Evolutionary conservation across 2,329 filamentous ascomycete genomes (phyloP).

Genomic region (Aspergillus sergii): DNA sequence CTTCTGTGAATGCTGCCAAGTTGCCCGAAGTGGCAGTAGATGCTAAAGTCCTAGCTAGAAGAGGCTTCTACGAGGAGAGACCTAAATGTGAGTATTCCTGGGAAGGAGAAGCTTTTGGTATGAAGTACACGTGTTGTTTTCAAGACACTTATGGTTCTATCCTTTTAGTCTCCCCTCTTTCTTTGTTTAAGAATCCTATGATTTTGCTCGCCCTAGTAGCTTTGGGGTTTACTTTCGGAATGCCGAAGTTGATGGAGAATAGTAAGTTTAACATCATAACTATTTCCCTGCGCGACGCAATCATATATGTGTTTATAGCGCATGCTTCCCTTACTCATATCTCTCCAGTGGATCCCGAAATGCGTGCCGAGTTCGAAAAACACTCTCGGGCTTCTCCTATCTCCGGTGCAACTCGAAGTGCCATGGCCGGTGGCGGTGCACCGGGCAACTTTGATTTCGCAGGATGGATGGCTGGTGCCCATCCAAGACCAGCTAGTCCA

Average conservation of each 20-base stretch:
- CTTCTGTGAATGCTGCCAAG: constrained; percentile 16
- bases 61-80: constrained; percentile 77
- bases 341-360: constrained; percentile 87
- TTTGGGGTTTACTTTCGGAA: constrained; percentile 81
- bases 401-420: constrained; percentile 59
- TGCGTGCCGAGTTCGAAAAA: constrained; percentile 87
- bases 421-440: constrained; percentile 59
- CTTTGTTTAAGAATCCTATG: constrained; percentile 92
- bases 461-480: constrained; percentile 66
- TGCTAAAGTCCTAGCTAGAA: constrained; percentile 62
- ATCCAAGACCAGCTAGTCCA: constrained; percentile 28
- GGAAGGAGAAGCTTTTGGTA: constrained; percentile 2
- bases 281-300: neutral
- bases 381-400: constrained; percentile 77
- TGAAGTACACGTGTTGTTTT: neutral
- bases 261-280: constrained; percentile 62
- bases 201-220: constrained; percentile 87
- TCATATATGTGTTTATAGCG: neutral
- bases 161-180: constrained; percentile 70
- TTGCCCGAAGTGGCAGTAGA: constrained; percentile 56
- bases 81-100: constrained; percentile 65
- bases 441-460: constrained; percentile 69
- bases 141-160: constrained; percentile 10
- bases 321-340: neutral
- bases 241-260: constrained; percentile 94